Conservation (phyloP, 2,329 filamentous ascomycete genomes). For the Verticillium nubilum region DNA sequence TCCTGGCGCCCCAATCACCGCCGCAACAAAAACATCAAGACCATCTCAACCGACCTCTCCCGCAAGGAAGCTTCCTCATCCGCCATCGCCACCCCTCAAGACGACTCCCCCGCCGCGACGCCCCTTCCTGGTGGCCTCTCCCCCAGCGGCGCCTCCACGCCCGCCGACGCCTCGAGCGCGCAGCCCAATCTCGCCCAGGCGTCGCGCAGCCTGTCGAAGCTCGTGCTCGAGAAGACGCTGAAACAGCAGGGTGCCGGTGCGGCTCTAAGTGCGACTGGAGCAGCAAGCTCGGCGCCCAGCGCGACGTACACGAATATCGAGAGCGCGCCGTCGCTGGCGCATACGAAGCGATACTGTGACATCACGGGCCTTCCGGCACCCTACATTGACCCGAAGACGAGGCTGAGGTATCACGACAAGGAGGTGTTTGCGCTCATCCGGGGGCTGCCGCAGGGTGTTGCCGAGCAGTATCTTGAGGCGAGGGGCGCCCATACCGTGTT, state of each 20-base stretch:
- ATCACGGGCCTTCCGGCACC: slow-evolving; percentile 87
- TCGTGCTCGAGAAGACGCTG: slow-evolving; percentile 81
- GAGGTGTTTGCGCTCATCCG: slow-evolving; percentile 86
- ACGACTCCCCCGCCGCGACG: slow-evolving; percentile 72
- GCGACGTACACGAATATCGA: slow-evolving; percentile 97
- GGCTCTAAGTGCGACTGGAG: slow-evolving; percentile 51
- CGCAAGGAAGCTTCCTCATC: slow-evolving; percentile 74
- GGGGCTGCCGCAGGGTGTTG: slow-evolving; percentile 71
- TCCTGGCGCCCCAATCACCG: slow-evolving; percentile 90
- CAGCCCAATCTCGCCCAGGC: slow-evolving; percentile 80
- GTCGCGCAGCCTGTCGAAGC: slow-evolving; percentile 76
- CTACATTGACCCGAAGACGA: slow-evolving; percentile 92
- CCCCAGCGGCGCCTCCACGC: slow-evolving; percentile 54
- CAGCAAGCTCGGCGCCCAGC: slow-evolving; percentile 65
- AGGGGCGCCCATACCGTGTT: slow-evolving; percentile 89
- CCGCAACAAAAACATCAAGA: slow-evolving; percentile 98
- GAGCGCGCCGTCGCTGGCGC: slow-evolving; percentile 80
- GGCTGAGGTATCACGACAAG: slow-evolving; percentile 85
- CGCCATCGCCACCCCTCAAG: slow-evolving; percentile 64
- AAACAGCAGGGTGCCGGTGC: slow-evolving; percentile 30
- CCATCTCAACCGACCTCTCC: slow-evolving; percentile 84
- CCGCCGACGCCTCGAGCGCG: slow-evolving; percentile 30
- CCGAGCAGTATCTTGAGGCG: slow-evolving; percentile 84
- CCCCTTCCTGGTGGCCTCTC: slow-evolving; percentile 44
- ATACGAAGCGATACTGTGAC: slow-evolving; percentile 89